Conservation (phyloP, 1,284 basidiomycete species). For the Cerioporus squamosus region DNA sequence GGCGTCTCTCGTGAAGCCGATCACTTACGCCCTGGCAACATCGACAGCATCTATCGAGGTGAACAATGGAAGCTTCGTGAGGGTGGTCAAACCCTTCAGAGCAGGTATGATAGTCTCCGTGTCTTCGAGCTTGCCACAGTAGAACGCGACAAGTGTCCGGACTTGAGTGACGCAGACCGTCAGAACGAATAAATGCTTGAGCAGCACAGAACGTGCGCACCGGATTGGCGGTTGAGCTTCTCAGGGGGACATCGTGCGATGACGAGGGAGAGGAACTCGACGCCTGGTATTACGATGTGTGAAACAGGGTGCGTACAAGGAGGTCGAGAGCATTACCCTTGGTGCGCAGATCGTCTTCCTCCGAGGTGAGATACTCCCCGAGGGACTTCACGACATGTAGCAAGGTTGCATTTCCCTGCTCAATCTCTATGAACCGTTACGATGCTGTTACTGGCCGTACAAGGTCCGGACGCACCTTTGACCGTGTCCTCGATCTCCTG, state of each 20-base stretch:
- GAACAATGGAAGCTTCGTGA: slow-evolving; percentile 71
- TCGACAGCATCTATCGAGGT: slow-evolving; percentile 73
- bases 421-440: slow-evolving; percentile 57
- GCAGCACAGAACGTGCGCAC: slow-evolving; percentile 47
- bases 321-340: slow-evolving; percentile 60
- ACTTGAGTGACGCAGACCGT: slow-evolving; percentile 48
- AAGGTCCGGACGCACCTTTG: slow-evolving; percentile 47
- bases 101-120: slow-evolving; percentile 81
- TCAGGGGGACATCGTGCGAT: slow-evolving; percentile 63
- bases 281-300: slow-evolving; percentile 52
- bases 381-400: slow-evolving; percentile 87
- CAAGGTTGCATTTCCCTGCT: slow-evolving; percentile 62
- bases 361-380: slow-evolving; percentile 86
- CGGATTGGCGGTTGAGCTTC: slow-evolving; percentile 81
- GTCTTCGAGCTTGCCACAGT: slow-evolving; percentile 86
- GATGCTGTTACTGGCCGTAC: slow-evolving; percentile 1
- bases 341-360: slow-evolving; percentile 77
- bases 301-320: background rate
- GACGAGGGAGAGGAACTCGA: slow-evolving; percentile 73
- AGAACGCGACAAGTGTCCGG: slow-evolving; percentile 84
- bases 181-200: slow-evolving; percentile 9
- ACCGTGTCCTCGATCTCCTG: slow-evolving; percentile 65
- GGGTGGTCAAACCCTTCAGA: slow-evolving; percentile 71
- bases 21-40: slow-evolving; percentile 71
- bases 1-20: background rate